phyloP scores from a whole-genome alignment of 2,329 filamentous ascomycete genomes.

The Calonectria naviculata region DNA sequence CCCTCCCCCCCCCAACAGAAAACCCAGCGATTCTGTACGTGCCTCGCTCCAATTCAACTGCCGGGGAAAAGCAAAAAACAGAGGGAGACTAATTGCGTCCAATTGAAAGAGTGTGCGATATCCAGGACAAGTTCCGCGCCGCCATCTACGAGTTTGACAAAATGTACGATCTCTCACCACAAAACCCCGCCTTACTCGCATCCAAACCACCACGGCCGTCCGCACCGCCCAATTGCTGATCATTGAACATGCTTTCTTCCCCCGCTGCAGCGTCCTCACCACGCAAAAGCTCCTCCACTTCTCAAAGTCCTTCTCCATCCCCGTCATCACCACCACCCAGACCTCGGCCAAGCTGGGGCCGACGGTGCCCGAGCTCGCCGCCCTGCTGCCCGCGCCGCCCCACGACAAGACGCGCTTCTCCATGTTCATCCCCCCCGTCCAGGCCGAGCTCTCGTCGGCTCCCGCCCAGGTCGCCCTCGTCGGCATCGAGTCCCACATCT shows the following conservation, averaged over 20 bases:
- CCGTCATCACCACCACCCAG: constrained; percentile 89
- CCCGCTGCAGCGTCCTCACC: constrained; percentile 67
- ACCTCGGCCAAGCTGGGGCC: constrained; percentile 81
- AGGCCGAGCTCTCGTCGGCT: constrained; percentile 41
- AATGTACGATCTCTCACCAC: constrained; percentile 64
- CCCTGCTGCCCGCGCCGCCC: constrained; percentile 64
- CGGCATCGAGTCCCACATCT: constrained; percentile 94
- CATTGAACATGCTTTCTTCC: not conserved
- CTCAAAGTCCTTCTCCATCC: constrained; percentile 74
- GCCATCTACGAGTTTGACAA: constrained; percentile 88
- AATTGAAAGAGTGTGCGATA: constrained; percentile 81
- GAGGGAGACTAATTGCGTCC: not conserved
- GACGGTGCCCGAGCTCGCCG: constrained; percentile 78
- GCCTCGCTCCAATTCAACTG: not conserved
- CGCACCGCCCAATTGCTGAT: constrained; percentile 2
- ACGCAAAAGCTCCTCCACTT: constrained; percentile 76
- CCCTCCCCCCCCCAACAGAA: constrained; percentile 45
- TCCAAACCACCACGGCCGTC: constrained; percentile 21
- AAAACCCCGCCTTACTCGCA: constrained; percentile 1
- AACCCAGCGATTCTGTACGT: constrained; percentile 64
- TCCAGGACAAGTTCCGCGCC: constrained; percentile 91
- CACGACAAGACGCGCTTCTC: constrained; percentile 91
- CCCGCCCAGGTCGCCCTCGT: constrained; percentile 78
- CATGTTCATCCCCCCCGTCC: constrained; percentile 82
- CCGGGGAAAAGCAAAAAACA: not conserved